Conservation (phyloP, 2,329 filamentous ascomycete genomes). For the Eutypella sp. region DNA sequence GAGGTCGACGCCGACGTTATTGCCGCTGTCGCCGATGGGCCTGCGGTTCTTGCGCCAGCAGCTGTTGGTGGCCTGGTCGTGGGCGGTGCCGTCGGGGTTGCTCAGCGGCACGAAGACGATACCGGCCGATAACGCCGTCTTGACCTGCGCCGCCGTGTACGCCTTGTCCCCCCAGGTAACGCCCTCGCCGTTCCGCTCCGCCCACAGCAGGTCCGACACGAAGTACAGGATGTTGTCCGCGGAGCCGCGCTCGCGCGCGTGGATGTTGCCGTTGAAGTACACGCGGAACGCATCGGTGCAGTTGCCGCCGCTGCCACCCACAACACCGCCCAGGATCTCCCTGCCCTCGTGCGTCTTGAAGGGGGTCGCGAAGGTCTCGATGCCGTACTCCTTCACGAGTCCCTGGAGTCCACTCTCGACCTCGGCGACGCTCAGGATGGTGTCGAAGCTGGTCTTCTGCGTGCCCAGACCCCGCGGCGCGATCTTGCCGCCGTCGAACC, state of each 20-base stretch:
- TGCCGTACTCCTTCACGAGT: constrained; percentile 34
- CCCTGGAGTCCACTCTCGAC: constrained; percentile 38
- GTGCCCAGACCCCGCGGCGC: constrained; percentile 34
- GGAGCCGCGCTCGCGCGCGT: constrained; percentile 54
- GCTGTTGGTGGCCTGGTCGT: constrained; percentile 43
- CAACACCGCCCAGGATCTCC: constrained; percentile 29
- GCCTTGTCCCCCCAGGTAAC: constrained; percentile 46
- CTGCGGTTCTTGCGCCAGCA: constrained; percentile 57
- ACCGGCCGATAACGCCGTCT: constrained; percentile 44
- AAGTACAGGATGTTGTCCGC: constrained; percentile 55
- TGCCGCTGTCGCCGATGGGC: constrained; percentile 29
- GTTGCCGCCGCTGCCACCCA: constrained; percentile 20
- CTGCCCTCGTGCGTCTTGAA: constrained; percentile 39
- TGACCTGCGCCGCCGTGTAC: constrained; percentile 49
- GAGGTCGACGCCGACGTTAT: constrained; percentile 43
- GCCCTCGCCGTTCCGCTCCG: constrained; percentile 43
- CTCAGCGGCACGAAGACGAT: constrained; percentile 49
- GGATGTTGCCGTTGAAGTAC: constrained; percentile 49
- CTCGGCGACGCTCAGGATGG: constrained; percentile 41
- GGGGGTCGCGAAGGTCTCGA: constrained; percentile 37
- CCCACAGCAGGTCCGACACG: constrained; percentile 50
- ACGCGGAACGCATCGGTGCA: constrained; percentile 40
- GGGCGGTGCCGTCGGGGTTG: constrained; percentile 50
- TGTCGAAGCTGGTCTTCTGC: constrained; percentile 30
- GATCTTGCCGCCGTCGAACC: constrained; percentile 35